phyloP scores from a whole-genome alignment of 2,329 filamentous ascomycete genomes.

The Chalaropsis thielavioides region DNA sequence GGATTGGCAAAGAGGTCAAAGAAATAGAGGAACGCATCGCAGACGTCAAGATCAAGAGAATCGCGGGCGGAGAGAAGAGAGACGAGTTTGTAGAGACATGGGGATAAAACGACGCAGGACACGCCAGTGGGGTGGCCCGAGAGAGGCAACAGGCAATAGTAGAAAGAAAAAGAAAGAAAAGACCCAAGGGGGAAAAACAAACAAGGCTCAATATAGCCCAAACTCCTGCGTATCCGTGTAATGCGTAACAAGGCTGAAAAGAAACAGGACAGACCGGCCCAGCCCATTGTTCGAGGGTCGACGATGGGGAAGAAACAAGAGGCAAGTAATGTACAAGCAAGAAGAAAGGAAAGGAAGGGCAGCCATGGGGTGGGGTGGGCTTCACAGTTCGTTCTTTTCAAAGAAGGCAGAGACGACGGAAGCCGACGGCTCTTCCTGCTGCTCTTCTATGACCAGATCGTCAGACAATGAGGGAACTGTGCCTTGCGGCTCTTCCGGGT shows the following conservation, averaged over 20 bases:
- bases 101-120: conserved; percentile 20
- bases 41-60: conserved; percentile 26
- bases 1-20: conserved; percentile 33
- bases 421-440: conserved; percentile 21
- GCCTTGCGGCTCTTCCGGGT: conserved; percentile 9
- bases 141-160: neutral
- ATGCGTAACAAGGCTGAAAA: neutral
- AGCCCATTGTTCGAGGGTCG: neutral
- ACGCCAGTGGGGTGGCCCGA: neutral
- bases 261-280: neutral
- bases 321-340: neutral
- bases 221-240: neutral
- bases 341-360: neutral
- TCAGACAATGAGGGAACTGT: conserved; percentile 19
- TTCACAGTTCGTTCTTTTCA: conserved; percentile 12
- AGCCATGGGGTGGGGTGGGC: neutral
- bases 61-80: conserved; percentile 32
- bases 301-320: neutral
- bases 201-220: neutral
- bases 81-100: conserved; percentile 36
- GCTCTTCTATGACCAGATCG: conserved; percentile 18
- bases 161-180: neutral
- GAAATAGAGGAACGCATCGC: conserved; percentile 29
- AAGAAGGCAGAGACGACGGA: conserved; percentile 18
- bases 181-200: neutral